A percentile compares a stretch with the other conserved stretches of the same genome.
Evolutionary conservation across 805 yeast genomes (phyloP).

Genomic region (Tetrapisispora phaffii): DNA sequence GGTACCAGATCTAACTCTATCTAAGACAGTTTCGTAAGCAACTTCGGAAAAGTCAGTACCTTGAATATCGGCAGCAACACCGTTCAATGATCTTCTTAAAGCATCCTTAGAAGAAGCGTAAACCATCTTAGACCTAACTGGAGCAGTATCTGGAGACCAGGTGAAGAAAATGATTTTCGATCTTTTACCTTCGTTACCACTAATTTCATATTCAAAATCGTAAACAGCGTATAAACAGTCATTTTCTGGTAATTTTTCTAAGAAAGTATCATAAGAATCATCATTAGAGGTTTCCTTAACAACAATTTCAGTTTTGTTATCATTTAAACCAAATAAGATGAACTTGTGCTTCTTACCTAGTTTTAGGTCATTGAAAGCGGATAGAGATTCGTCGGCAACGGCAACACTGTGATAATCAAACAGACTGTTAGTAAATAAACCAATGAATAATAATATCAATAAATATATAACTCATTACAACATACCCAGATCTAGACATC

Average conservation of each 20-base stretch:
- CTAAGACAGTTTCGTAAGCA: slow-evolving; percentile 85
- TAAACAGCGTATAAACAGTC: slow-evolving; percentile 95
- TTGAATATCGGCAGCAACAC: slow-evolving; percentile 88
- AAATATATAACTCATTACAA: slow-evolving; percentile 1
- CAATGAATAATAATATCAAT: not conserved
- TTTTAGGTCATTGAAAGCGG: slow-evolving; percentile 92
- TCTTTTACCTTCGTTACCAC: slow-evolving; percentile 90
- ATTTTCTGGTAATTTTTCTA: slow-evolving; percentile 85
- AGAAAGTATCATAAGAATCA: slow-evolving; percentile 70
- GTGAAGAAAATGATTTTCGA: slow-evolving; percentile 60
- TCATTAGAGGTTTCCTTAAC: slow-evolving; percentile 77
- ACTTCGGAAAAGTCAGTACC: slow-evolving; percentile 98
- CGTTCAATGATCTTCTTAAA: slow-evolving; percentile 92
- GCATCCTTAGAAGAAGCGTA: slow-evolving; percentile 98
- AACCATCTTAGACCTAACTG: slow-evolving; percentile 92
- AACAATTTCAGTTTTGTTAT: slow-evolving; percentile 78
- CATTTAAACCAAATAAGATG: slow-evolving; percentile 72
- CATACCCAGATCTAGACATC: slow-evolving; percentile 33
- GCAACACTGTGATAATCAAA: slow-evolving; percentile 46
- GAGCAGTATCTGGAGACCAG: slow-evolving; percentile 98
- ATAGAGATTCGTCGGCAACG: slow-evolving; percentile 81
- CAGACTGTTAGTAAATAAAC: not conserved
- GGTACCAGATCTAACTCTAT: slow-evolving; percentile 73
- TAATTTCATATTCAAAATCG: slow-evolving; percentile 90
- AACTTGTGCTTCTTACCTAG: slow-evolving; percentile 84